Evolutionary conservation across 106 monocot genomes (phyloP), one percentile per base, ranked within the genome.

Genomic region (Phalaenopsis aphrodite): DNA sequence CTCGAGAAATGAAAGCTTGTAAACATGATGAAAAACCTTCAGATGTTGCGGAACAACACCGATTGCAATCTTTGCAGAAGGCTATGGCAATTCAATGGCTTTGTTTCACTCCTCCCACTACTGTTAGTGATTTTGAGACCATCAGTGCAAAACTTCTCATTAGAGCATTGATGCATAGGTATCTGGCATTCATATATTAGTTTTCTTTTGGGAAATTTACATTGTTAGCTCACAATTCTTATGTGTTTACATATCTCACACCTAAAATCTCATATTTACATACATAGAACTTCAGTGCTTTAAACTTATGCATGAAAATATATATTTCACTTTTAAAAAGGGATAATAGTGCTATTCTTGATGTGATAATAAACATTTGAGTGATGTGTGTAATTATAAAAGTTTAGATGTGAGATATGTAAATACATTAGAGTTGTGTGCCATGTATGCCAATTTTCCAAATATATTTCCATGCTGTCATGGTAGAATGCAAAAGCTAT

Each of bases 61-160:
- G 89, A 30, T 82, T 95, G 78, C 93, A 93, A 72, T 93, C 95
- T 71, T 89, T 95, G 71, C 87, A 95, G 41, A 99, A 99, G 81
- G 95, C 99, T 24, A 94, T 83, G 84, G 99, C 81, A 83, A 86
- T 95, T 75, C 99, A 95, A 73, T 99, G 99, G 99, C 99, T 99
- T 83, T 99, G 99, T 82, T 99, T 99, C 80, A 93, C 95, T 37
- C 99, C 99, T 84, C 95, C 95, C 58, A 88, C 89, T 65, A 91
- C 98, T 15, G 84, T 95, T 41, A 77, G 55, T 36, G 83, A 91
- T 84, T 88, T 85, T 84, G 84, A 95, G 24, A 61, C 83, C 38
- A 85, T 95, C 75, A 99, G 81, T 74, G 92, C 87, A 37, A 95
- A 89, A 80, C 99, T 99, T 86, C 89, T 99, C 38, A 84, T 91